Conservation (phyloP, 192 early-diverging fungal genomes). For the Physocladia obscura region DNA sequence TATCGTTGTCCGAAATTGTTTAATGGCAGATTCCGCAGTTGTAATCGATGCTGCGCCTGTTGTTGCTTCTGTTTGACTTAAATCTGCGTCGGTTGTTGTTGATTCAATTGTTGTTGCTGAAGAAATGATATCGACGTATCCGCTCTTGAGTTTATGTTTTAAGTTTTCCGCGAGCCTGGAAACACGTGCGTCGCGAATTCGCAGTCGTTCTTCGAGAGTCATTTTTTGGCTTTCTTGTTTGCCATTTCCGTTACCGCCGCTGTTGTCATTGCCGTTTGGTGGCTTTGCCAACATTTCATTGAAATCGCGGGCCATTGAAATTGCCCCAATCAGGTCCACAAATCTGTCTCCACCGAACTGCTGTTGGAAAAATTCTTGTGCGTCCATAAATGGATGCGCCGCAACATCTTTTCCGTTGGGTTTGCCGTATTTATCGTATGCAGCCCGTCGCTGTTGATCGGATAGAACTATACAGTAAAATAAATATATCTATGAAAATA, state of each 20-base stretch:
- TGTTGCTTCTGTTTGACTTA: not conserved
- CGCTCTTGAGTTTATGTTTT: slow-evolving; percentile 69
- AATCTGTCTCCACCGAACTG: slow-evolving; percentile 98
- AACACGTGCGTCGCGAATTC: slow-evolving; percentile 63
- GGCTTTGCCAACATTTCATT: slow-evolving; percentile 35
- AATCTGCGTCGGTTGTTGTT: not conserved
- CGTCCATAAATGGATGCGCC: slow-evolving; percentile 68
- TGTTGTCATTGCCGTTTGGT: not conserved
- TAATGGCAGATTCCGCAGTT: slow-evolving; percentile 30
- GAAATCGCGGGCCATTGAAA: slow-evolving; percentile 93
- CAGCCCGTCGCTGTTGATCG: slow-evolving; percentile 81
- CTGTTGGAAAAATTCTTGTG: slow-evolving; percentile 92
- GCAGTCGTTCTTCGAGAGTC: slow-evolving; percentile 57
- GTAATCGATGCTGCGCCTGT: not conserved
- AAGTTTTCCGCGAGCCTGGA: slow-evolving; percentile 72
- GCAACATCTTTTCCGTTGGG: slow-evolving; percentile 50
- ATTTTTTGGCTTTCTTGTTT: slow-evolving; percentile 47
- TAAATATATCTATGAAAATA: not conserved
- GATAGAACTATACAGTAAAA: slow-evolving; percentile 63
- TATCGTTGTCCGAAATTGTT: slow-evolving; percentile 30
- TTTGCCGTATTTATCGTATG: slow-evolving; percentile 85
- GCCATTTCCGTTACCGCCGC: slow-evolving; percentile 30
- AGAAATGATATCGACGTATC: not conserved
- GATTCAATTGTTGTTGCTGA: not conserved
- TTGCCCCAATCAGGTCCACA: slow-evolving; percentile 96